Conservation (phyloP, 1,284 basidiomycete species). For the Tylopilus sp. region DNA sequence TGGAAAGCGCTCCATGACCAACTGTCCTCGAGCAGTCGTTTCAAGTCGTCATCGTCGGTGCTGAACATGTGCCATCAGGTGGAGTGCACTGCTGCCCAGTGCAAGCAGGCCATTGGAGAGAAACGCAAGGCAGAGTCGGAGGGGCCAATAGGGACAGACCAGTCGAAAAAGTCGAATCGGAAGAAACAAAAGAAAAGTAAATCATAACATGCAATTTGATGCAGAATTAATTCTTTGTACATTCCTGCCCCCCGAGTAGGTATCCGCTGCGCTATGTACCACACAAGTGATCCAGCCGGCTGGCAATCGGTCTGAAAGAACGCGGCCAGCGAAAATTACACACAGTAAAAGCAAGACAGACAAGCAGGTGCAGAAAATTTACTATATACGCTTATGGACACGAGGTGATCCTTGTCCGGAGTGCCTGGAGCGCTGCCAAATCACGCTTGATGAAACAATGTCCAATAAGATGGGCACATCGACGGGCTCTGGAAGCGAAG, state of each 20-base stretch:
- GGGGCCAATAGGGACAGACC: constrained; percentile 30
- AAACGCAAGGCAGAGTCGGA: constrained; percentile 43
- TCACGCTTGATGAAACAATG: constrained; percentile 25
- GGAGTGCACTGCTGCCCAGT: constrained; percentile 19
- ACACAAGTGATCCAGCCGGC: background rate
- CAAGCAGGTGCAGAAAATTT: background rate
- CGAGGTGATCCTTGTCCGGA: constrained; percentile 15
- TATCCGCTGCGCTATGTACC: background rate
- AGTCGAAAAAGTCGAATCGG: constrained; percentile 43
- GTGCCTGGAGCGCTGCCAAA: constrained; percentile 16
- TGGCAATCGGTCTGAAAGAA: background rate
- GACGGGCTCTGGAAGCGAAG: constrained; percentile 17
- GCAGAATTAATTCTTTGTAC: constrained; percentile 1
- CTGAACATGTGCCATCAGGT: constrained; percentile 50
- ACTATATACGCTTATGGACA: constrained; percentile 10
- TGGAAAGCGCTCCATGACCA: constrained; percentile 38
- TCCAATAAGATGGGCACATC: constrained; percentile 22
- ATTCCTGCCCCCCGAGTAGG: background rate
- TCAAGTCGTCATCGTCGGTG: constrained; percentile 44
- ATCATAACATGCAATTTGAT: constrained; percentile 13
- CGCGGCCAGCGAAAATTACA: background rate
- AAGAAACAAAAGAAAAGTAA: constrained; percentile 51
- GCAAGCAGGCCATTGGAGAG: constrained; percentile 9
- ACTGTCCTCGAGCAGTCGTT: constrained; percentile 40
- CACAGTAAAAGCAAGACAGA: background rate